Percentiles rank a stretch among this genome's conserved stretches.
phyloP scores from a whole-genome alignment of 352 stramenopile species.

The Phytophthora capsici region DNA sequence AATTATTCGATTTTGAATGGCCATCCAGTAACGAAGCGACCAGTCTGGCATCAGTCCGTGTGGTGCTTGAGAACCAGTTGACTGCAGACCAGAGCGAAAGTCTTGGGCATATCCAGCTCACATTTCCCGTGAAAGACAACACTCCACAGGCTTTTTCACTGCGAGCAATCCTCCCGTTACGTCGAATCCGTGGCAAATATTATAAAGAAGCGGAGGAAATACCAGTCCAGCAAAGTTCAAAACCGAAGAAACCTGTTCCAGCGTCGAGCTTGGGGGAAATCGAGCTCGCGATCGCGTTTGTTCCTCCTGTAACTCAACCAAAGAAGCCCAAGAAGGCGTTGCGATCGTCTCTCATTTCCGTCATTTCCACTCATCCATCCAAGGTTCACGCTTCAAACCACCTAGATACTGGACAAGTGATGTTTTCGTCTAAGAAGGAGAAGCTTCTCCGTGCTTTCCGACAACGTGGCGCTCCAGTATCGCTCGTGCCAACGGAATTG shows the following conservation, averaged over 20 bases:
- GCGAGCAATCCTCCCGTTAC: conserved; percentile 63
- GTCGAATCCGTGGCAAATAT: conserved; percentile 36
- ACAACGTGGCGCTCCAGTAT: conserved; percentile 33
- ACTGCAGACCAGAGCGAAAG: conserved; percentile 72
- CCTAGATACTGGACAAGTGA: conserved; percentile 16
- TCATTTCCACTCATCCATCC: conserved; percentile 45
- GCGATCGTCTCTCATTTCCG: conserved; percentile 58
- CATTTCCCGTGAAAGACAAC: conserved; percentile 37
- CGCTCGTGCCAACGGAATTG: conserved; percentile 56
- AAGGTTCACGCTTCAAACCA: not conserved
- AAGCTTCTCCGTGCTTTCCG: conserved; percentile 59
- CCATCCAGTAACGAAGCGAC: conserved; percentile 13
- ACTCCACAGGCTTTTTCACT: conserved; percentile 40
- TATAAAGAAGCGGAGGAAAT: conserved; percentile 25
- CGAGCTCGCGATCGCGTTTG: conserved; percentile 56
- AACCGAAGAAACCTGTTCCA: conserved; percentile 13
- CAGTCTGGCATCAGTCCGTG: conserved; percentile 28
- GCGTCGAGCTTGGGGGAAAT: conserved; percentile 48
- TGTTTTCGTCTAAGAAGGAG: conserved; percentile 42
- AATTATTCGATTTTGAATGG: conserved; percentile 83
- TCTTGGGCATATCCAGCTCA: conserved; percentile 59
- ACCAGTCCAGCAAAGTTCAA: conserved; percentile 6
- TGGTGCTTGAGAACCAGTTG: conserved; percentile 74
- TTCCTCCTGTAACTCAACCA: conserved; percentile 28
- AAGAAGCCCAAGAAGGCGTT: conserved; percentile 39